phyloP scores from a whole-genome alignment of 2,329 filamentous ascomycete genomes.

The Cytospora schulzeri region DNA sequence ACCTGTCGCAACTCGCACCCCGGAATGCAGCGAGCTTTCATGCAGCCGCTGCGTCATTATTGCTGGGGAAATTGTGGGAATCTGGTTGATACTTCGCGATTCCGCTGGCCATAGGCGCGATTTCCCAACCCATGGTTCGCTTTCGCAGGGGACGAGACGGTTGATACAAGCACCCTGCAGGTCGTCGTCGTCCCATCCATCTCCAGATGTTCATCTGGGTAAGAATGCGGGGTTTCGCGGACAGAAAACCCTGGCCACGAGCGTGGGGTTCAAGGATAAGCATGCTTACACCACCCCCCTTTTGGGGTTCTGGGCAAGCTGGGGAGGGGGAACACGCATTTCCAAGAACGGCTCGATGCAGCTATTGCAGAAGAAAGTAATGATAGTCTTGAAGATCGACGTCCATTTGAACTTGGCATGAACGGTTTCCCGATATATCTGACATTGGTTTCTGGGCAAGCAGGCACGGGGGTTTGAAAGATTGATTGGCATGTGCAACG shows the following conservation, averaged over 20 bases:
- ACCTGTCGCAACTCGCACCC: background rate
- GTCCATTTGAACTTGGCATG: background rate
- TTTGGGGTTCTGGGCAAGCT: background rate
- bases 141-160: background rate
- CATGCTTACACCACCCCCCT: background rate
- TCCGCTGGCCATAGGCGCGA: background rate
- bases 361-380: background rate
- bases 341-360: background rate
- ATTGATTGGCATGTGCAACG: background rate
- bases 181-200: background rate
- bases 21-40: conserved; percentile 1
- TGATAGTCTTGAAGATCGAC: background rate
- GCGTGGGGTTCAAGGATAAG: background rate
- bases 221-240: background rate
- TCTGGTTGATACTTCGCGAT: background rate
- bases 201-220: background rate
- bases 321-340: background rate
- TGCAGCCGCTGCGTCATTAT: conserved; percentile 20
- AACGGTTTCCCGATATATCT: background rate
- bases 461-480: background rate
- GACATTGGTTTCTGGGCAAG: background rate
- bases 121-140: background rate
- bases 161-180: background rate
- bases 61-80: conserved; percentile 5
- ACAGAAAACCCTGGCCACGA: background rate